Base-by-base conservation (phyloP, 768 basidiomycete genomes). In the Kondoa subrosea region DNA sequence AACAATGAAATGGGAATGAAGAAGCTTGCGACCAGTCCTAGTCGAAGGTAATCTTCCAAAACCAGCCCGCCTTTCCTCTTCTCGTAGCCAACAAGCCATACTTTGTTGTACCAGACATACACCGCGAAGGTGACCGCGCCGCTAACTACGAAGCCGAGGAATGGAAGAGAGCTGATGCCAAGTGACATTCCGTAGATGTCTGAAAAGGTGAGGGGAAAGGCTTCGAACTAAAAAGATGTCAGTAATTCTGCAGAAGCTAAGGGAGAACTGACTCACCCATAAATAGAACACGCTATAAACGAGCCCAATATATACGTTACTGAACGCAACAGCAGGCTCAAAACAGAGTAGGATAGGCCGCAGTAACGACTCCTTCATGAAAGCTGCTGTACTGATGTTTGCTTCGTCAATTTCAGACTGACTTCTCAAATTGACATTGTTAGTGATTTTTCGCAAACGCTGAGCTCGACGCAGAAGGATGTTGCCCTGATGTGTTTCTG, bases 401-500 rank as follows among this genome's bases (percentile, higher is more conserved):
- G 32, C 29, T 67, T 69, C 25, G 31, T 32, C 56, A 33, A 69
- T 69, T 34, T 69, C 68, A 59, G 27, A 14, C 33, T 69, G 68
- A 8, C 57, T 60, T 30, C 58, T 40, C 57, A 77, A 67, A 15
- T 74, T 69, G 25, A 74, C 34, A 73, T 77, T 77, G 4, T 76
- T 74, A 17, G 77, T 77, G 29, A 75, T 63, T 56, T 74, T 75
- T 1, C 77, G 72, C 14, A 78, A 72, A 17, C 77, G 68, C 25
- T 70, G 56, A 12, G 77, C 77, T 15, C 77, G 75, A 4, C 73
- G 69, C 57, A 72, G 67, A 26, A 78, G 73, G 70, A 78, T 77
- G 25, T 69, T 77, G 0, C 64, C 40, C 27, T 71, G 64, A 1
- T 73, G 75, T 2, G 77, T 77, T 73, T 78, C 77, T 1, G 77